phyloP scores from a whole-genome alignment of 1,284 basidiomycete genomes.

The Apiotrichum mycotoxinovorans region DNA sequence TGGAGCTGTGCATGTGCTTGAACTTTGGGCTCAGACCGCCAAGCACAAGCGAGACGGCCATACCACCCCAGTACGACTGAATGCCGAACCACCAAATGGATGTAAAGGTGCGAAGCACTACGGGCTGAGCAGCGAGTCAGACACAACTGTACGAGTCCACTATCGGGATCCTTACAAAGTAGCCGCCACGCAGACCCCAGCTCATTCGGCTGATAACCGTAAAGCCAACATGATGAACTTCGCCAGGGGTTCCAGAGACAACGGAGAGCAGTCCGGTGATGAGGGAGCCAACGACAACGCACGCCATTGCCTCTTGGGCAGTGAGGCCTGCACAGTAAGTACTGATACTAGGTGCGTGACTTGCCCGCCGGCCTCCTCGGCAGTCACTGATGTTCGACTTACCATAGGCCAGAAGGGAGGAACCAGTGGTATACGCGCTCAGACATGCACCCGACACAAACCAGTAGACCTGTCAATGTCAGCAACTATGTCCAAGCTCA shows the following conservation, averaged over 20 bases:
- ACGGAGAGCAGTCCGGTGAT: slow-evolving; percentile 27
- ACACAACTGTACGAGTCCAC: too few species aligned
- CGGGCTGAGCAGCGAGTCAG: slow-evolving; percentile 24
- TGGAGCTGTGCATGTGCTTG: slow-evolving; percentile 20
- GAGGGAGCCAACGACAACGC: slow-evolving; percentile 28
- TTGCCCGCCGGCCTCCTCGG: too few species aligned
- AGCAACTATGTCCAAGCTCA: too few species aligned
- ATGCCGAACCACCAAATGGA: slow-evolving; percentile 31
- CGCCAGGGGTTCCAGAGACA: slow-evolving; percentile 25
- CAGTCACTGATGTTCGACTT: too few species aligned
- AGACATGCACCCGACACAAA: slow-evolving; percentile 32
- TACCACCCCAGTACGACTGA: slow-evolving; percentile 35
- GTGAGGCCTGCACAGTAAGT: too few species aligned
- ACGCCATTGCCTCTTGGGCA: slow-evolving; percentile 31
- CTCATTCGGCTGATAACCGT: slow-evolving; percentile 27
- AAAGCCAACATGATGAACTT: slow-evolving; percentile 33
- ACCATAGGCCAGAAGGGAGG: slow-evolving; percentile 31
- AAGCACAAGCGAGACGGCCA: slow-evolving; percentile 28
- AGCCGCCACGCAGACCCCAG: slow-evolving; percentile 7
- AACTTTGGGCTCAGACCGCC: slow-evolving; percentile 28
- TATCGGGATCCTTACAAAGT: too few species aligned
- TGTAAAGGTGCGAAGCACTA: slow-evolving; percentile 27
- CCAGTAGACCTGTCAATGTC: slow-evolving; percentile 25
- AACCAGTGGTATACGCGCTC: slow-evolving; percentile 29
- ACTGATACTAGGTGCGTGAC: too few species aligned